Percentiles rank a stretch among this genome's conserved stretches.
phyloP scores from a whole-genome alignment of 2,329 filamentous ascomycete genomes.

The Penicillium sumatraense region DNA sequence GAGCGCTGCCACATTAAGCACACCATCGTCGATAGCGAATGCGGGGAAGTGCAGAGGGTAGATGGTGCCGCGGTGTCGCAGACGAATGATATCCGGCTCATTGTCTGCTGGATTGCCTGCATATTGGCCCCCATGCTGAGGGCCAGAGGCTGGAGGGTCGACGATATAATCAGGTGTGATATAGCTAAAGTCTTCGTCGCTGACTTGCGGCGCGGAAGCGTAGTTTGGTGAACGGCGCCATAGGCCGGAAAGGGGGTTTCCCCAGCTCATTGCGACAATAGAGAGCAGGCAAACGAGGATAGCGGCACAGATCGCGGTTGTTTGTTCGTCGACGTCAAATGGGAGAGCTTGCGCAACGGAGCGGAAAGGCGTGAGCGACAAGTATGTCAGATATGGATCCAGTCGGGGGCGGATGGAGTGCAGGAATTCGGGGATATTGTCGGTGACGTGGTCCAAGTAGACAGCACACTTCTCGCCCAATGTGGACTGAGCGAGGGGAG shows the following conservation, averaged over 20 bases:
- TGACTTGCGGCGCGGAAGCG: slow-evolving; percentile 38
- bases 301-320: slow-evolving; percentile 30
- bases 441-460: slow-evolving; percentile 42
- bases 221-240: slow-evolving; percentile 38
- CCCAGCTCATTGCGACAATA: slow-evolving; percentile 42
- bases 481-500: slow-evolving; percentile 41
- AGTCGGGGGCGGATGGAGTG: slow-evolving; percentile 39
- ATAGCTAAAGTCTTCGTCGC: slow-evolving; percentile 45
- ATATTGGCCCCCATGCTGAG: slow-evolving; percentile 17
- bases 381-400: slow-evolving; percentile 28
- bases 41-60: slow-evolving; percentile 51
- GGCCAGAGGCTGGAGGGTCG: slow-evolving; percentile 23
- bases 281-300: slow-evolving; percentile 34
- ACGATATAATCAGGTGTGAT: slow-evolving; percentile 43
- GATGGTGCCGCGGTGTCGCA: slow-evolving; percentile 47
- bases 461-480: slow-evolving; percentile 47
- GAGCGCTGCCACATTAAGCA: slow-evolving; percentile 47
- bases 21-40: slow-evolving; percentile 53
- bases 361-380: slow-evolving; percentile 28
- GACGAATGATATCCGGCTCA: slow-evolving; percentile 49
- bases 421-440: slow-evolving; percentile 36
- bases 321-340: slow-evolving; percentile 26
- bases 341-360: slow-evolving; percentile 28
- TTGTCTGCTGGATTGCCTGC: slow-evolving; percentile 30
- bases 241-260: slow-evolving; percentile 35